Conservation (phyloP, 2,329 filamentous ascomycete species). For the Penicillium vulpinum region DNA sequence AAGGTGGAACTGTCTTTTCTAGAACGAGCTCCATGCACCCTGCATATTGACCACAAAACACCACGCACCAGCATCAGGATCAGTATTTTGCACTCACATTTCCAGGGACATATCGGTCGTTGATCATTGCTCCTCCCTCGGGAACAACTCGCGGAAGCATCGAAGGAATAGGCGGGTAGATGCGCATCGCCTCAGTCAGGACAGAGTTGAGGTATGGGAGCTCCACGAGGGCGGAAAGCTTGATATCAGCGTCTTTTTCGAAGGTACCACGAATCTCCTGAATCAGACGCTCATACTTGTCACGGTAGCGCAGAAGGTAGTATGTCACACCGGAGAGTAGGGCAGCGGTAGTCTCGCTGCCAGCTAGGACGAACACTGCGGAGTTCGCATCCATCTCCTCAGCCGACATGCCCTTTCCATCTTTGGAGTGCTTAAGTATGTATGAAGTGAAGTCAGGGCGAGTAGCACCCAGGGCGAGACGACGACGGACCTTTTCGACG, state of each 20-base stretch:
- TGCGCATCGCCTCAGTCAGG: slow-evolving; percentile 27
- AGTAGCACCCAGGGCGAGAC: slow-evolving; percentile 14
- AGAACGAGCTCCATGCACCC: not conserved
- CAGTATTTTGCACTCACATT: slow-evolving; percentile 17
- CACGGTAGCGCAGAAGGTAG: slow-evolving; percentile 24
- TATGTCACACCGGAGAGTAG: slow-evolving; percentile 24
- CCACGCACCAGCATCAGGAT: not conserved
- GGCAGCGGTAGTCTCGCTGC: slow-evolving; percentile 29
- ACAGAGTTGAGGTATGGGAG: slow-evolving; percentile 30
- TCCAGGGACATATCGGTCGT: slow-evolving; percentile 26
- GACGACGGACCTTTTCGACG: slow-evolving; percentile 23
- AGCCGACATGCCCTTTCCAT: slow-evolving; percentile 14
- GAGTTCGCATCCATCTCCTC: slow-evolving; percentile 27
- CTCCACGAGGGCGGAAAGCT: slow-evolving; percentile 11
- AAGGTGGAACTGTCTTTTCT: not conserved
- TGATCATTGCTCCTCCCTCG: slow-evolving; percentile 29
- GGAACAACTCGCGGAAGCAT: slow-evolving; percentile 34
- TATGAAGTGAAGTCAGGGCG: slow-evolving; percentile 29
- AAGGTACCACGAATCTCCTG: slow-evolving; percentile 30
- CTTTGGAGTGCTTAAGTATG: slow-evolving; percentile 23
- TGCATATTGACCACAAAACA: too few species aligned
- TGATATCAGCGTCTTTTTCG: slow-evolving; percentile 20
- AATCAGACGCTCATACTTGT: slow-evolving; percentile 21
- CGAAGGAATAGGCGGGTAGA: slow-evolving; percentile 32
- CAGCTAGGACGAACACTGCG: slow-evolving; percentile 25